Base-by-base conservation (phyloP, 805 yeast genomes). In the Danielia oregonensis region DNA sequence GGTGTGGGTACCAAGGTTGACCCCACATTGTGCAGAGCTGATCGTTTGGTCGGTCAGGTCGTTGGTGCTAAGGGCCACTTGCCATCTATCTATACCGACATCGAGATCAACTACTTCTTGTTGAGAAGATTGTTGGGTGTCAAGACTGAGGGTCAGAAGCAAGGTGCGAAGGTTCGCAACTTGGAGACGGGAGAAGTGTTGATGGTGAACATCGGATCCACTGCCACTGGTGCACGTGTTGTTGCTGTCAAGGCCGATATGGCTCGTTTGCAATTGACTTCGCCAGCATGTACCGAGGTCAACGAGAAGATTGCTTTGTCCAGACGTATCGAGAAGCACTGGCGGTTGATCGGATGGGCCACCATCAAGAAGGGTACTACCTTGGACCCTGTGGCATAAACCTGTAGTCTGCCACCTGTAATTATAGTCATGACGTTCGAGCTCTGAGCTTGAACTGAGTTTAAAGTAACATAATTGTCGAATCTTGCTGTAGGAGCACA, bases 271-370 rank as follows among this genome's bases (percentile, higher is more conserved):
- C 88, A 87, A 59, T 77, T 93, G 60, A 91, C 97, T 30, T 82
- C 96, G 30, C 98, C 99, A 37, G 98, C 97, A 31, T 93, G 99
- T 80, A 91, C 99, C 24, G 97, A 91, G 72, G 76, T 91, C 33
- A 86, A 94, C 51, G 99, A 93, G 72, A 91, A 93, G 82, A 91
- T 93, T 64, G 99, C 99, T 25, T 73, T 93, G 58, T 88, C 97
- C 29, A 86, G 99, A 77, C 89, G 98, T 78, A 93, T 93, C 54
- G 99, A 93, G 63, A 91, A 91, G 79, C 99, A 93, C 67, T 93
- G 97, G 96, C 93, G 99, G 77, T 76, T 93, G 63, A 93, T 93
- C 70, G 99, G 99, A 55, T 93, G 99, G 99, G 99, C 98, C 52
- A 88, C 96, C 33, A 91, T 89, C 62, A 85, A 85, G 69, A 87